Evolutionary conservation across 1,139 yeast genomes (phyloP), one percentile per base, ranked within the genome.

Genomic region (Geotrichum aggregatum): DNA sequence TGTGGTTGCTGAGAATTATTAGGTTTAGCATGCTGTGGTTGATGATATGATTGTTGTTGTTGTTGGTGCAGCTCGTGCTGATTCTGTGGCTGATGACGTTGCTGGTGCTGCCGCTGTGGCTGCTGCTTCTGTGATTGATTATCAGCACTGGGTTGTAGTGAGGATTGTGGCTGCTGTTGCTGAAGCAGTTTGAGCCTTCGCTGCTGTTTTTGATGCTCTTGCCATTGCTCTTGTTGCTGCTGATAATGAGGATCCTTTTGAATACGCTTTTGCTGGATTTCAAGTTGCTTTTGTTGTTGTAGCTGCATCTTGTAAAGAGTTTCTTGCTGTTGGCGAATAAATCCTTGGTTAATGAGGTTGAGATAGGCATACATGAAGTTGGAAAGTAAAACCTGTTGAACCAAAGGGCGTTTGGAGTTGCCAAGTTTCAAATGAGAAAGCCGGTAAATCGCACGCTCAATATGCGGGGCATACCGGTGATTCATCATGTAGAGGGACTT

Each of bases 301-400:
- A 36, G 44, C 14, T 47, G 55, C 46, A 43, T 40, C 21, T 45
- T 47, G 11, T 34, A 34, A 8, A 42, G 49, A 22, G 53, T 48
- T 24, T 54, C 52, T 24, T 54, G 58, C 54, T 65, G 66, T 58
- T 69, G 71, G 58, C 67, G 70, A 59, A 67, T 71, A 57, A 68
- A 69, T 35, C 72, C 73, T 54, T 91, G 97, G 67, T 92, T 95
- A 54, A 92, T 96, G 69, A 92, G 75, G 65, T 92, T 92, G 74
- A 92, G 77, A 70, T 92, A 92, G 0, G 98, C 94, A 67, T 92
- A 92, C 98, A 92, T 92, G 77, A 92, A 92, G 68, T 92, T 92
- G 54, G 96, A 87, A 59, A 92, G 71, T 50, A 92, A 69, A 2
- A 92, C 98, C 67, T 92, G 98, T 65, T 92, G 97, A 38, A 91